phyloP scores from a whole-genome alignment of 1,284 basidiomycete genomes.

The Sanghuangporus baumii region DNA sequence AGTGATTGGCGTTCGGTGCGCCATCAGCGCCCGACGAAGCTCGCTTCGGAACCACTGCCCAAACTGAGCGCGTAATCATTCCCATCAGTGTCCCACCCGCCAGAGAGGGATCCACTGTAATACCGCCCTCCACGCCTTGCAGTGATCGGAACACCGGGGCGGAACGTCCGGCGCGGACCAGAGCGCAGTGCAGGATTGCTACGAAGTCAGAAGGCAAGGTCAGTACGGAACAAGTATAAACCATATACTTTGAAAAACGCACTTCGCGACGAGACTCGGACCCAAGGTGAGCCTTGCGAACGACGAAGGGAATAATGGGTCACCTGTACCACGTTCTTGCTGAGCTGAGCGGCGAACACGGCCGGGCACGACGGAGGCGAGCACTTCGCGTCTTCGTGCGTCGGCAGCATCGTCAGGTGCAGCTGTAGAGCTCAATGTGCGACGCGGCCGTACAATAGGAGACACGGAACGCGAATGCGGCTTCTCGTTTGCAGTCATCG shows the following conservation, averaged over 20 bases:
- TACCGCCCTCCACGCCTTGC: conserved; percentile 2
- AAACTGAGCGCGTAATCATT: conserved; percentile 18
- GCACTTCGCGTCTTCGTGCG: conserved; percentile 15
- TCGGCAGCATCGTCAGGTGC: conserved; percentile 7
- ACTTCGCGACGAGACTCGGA: conserved; percentile 18
- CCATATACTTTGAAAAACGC: background rate
- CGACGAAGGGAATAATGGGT: conserved; percentile 25
- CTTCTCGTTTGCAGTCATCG: conserved; percentile 16
- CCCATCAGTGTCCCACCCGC: conserved; percentile 18
- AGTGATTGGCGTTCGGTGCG: background rate
- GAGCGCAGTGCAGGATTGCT: conserved; percentile 19
- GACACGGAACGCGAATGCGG: conserved; percentile 14
- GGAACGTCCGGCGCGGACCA: conserved; percentile 14
- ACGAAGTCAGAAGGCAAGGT: background rate
- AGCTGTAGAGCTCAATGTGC: conserved; percentile 13
- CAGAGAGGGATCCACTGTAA: conserved; percentile 11
- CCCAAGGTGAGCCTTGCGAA: conserved; percentile 21
- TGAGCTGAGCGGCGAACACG: conserved; percentile 22
- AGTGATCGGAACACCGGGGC: conserved; percentile 13
- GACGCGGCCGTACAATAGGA: conserved; percentile 1
- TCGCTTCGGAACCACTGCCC: conserved; percentile 16
- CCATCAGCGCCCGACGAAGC: conserved; percentile 7
- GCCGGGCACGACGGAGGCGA: conserved; percentile 18
- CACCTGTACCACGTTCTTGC: conserved; percentile 25
- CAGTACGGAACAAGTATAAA: background rate